phyloP scores from a whole-genome alignment of 2,329 filamentous ascomycete species.

The Bretziella fagacearum region DNA sequence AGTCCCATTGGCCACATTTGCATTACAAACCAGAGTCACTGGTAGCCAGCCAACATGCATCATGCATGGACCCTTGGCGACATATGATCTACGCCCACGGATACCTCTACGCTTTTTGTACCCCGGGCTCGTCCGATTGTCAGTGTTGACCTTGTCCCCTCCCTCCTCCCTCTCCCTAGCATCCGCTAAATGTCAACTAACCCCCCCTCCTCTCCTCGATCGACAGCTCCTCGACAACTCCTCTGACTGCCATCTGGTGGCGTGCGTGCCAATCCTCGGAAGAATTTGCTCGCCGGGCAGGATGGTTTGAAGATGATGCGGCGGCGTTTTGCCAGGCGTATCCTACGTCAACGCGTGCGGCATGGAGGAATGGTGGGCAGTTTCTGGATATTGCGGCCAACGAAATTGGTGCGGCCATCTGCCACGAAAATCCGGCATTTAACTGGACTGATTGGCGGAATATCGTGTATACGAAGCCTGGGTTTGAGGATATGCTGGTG shows the following conservation, averaged over 20 bases:
- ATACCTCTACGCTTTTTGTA: no score
- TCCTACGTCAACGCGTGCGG: background rate
- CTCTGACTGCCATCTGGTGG: constrained; percentile 8
- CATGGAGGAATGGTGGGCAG: constrained; percentile 11
- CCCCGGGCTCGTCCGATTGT: constrained; percentile 6
- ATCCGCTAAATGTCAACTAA: background rate
- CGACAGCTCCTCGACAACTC: constrained; percentile 6
- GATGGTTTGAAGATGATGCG: constrained; percentile 4
- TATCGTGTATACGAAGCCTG: constrained; percentile 11
- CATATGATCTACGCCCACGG: no score
- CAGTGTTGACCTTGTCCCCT: background rate
- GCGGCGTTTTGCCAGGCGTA: constrained; percentile 9
- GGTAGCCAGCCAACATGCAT: background rate
- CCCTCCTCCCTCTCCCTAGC: no score
- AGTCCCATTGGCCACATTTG: background rate
- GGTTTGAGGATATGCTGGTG: constrained; percentile 12
- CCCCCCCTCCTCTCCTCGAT: background rate
- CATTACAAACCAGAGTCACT: background rate
- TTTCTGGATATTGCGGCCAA: constrained; percentile 14
- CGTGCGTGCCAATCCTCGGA: constrained; percentile 10
- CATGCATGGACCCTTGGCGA: no score
- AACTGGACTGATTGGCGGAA: constrained; percentile 12
- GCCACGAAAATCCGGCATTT: constrained; percentile 11
- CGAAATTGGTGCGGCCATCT: constrained; percentile 12
- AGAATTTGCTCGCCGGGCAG: constrained; percentile 8